Base-by-base conservation (phyloP, 352 stramenopile species). In the Pythium brassicae region DNA sequence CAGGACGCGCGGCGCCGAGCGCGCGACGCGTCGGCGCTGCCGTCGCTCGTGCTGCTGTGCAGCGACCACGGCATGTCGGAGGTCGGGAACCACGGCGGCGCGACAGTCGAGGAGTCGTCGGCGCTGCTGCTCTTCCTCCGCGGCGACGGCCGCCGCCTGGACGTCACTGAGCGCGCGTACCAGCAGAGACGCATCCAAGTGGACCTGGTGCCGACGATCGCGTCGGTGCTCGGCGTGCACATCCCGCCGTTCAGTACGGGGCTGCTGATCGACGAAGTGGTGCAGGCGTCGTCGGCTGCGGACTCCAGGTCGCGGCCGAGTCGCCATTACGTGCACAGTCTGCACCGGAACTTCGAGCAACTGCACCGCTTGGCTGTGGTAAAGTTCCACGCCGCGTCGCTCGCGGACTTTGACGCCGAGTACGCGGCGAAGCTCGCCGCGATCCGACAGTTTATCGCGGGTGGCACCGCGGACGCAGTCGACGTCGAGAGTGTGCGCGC, bases 1-100 rank as follows among this genome's bases (percentile, higher is more conserved):
- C 83, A 94, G 52, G 86, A 96, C 55, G 53, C 25, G 5, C 39
- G 52, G 4, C 72, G 83, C 19, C 62, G 53, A 49, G 34, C 43
- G 0, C 59, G 59, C 0, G 44, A 81, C 20, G 27, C 45, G 5
- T 34, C 57, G 20, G 69, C 64, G 3, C 53, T 68, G 20, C 65
- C 83, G 2, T 90, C 82, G 17, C 55, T 96, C n/a, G 62, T 96
- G 1, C 43, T 94, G 17, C 43, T 96, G 17, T 92, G 86, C 55
- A 95, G 85, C 34, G 87, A 96, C 59, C 87, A 96, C 55, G 87
- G 85, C 22, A 96, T 96, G 87, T 94, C 87, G 8, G 86, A 96
- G 57, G 75, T 87, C 23, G 87, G 87, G 5, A 96, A 95, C 40
- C 87, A 96, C 50, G 87, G 87, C 7, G 87, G 87, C 17, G 83